These are phyloP conservation scores for Wickerhamiella spandovensis DNA, from an alignment of 805 yeast species.

Conservation along the genomic window DNA sequence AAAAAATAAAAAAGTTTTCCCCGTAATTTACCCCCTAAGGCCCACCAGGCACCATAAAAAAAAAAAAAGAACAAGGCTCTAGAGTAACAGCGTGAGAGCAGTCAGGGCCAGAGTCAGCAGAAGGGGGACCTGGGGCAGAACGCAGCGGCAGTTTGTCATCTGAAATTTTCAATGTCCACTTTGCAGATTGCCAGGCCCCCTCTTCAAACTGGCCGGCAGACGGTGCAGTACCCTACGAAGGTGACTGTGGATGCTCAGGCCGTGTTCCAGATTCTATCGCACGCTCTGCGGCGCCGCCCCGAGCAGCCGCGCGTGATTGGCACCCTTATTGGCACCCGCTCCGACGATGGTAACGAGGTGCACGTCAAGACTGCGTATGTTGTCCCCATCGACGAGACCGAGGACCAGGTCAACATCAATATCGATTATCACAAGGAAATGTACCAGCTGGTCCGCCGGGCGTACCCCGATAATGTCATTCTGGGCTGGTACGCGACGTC, in stretches of 20 bases:
- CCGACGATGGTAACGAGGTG: conserved; percentile 68
- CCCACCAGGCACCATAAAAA: too few species aligned
- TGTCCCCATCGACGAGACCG: conserved; percentile 67
- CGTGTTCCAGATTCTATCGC: conserved; percentile 61
- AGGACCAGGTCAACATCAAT: conserved; percentile 64
- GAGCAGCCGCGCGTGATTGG: conserved; percentile 57
- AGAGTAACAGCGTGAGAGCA: too few species aligned
- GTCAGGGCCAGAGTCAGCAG: too few species aligned
- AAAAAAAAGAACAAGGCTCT: too few species aligned
- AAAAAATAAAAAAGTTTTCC: too few species aligned
- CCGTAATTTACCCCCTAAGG: too few species aligned
- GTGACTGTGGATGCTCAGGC: conserved; percentile 58
- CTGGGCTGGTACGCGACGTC: conserved; percentile 71
- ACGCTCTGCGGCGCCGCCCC: conserved; percentile 44
- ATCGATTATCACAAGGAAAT: conserved; percentile 61
- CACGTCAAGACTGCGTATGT: conserved; percentile 65
- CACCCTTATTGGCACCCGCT: conserved; percentile 65
- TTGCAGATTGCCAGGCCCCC: conserved; percentile 13
- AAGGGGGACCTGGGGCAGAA: too few species aligned
- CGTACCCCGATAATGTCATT: conserved; percentile 65
- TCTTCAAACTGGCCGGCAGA: conserved; percentile 14
- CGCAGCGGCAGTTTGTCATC: conserved; percentile 2
- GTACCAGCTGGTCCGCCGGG: conserved; percentile 57
- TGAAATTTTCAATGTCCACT: conserved; percentile 5
- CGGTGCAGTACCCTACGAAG: conserved; percentile 17